Evolutionary conservation across 129 eudicot genomes (phyloP), one percentile per base, ranked within the genome.

Genomic region (Flaveria brownii): DNA sequence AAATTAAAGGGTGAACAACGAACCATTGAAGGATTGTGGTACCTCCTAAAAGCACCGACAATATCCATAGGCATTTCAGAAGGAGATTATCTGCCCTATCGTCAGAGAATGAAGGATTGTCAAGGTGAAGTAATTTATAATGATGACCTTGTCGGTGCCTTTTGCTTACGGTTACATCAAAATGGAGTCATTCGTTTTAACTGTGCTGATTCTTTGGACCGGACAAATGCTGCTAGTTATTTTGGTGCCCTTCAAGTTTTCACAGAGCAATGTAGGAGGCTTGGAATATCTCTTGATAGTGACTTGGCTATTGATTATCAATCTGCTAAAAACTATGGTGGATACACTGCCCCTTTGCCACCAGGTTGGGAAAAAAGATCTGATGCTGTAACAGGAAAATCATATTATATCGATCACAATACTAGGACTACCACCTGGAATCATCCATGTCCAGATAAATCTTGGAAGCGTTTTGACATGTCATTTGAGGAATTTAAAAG

Each of bases 401-500:
- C 96, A 18, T 94, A 91, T 87, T 94, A 72, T 80, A 94, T 94
- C 72, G 98, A 94, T 87, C 98, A 94, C 75, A 91, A 94, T 81
- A 94, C 98, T 16, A 84, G 91, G 89, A 94, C 98, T 4, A 94
- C 98, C 2, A 94, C 97, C 5, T 94, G 98, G 98, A 94, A 88
- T 74, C 98, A 94, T 87, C 98, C 98, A 4, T 94, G 98, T 82
- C 98, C 98, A 36, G 98, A 94, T 76, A 94, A 91, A 86, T 90
- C 97, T 33, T 94, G 98, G 98, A 94, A 94, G 78, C 86, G 98
- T 75, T 91, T 94, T 83, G 98, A 94, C 76, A 94, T 94, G 98
- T 85, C 88, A 4, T 94, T 94, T 84, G 98, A 94, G 68, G 98
- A 94, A 77, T 94, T 94, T 25, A 94, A 91, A 86, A 85, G 98